Conservation (phyloP, 495 filamentous ascomycete species). For the Evernia prunastri region DNA sequence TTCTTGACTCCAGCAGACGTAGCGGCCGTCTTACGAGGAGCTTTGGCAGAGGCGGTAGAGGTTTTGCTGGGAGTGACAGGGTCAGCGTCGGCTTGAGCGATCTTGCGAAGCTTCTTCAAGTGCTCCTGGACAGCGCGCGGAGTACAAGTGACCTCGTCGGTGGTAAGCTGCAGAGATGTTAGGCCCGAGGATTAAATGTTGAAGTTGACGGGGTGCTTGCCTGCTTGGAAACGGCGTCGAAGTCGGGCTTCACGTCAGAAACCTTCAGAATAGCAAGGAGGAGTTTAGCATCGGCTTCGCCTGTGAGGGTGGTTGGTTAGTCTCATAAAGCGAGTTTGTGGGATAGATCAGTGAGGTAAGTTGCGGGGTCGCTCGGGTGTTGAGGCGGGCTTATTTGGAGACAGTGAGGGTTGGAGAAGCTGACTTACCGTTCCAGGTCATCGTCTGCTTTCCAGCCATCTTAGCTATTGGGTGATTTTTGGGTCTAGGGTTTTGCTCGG, state of each 20-base stretch:
- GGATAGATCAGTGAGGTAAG: background rate
- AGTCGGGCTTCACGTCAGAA: conserved; percentile 15
- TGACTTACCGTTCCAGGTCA: conserved; percentile 19
- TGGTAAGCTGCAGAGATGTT: background rate
- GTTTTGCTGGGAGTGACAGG: background rate
- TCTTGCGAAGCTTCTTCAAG: conserved; percentile 27
- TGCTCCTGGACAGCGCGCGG: conserved; percentile 31
- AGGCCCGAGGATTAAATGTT: background rate
- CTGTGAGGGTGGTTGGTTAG: background rate
- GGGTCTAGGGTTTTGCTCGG: background rate
- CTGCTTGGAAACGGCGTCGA: conserved; percentile 9
- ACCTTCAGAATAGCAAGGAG: conserved; percentile 14
- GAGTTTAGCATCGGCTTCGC: conserved; percentile 11
- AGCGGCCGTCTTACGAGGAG: background rate
- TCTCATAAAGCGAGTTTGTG: background rate
- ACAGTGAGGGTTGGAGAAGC: background rate
- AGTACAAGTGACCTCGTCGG: conserved; percentile 24
- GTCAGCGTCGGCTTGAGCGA: background rate
- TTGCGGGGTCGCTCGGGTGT: background rate
- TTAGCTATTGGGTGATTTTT: background rate
- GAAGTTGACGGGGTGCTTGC: background rate
- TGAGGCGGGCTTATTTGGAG: background rate
- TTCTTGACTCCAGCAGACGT: conserved; percentile 5
- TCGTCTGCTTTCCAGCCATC: conserved; percentile 10
- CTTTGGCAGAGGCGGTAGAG: background rate